phyloP scores from a whole-genome alignment of 805 yeast species.

The Saccharomyces eubayanus region DNA sequence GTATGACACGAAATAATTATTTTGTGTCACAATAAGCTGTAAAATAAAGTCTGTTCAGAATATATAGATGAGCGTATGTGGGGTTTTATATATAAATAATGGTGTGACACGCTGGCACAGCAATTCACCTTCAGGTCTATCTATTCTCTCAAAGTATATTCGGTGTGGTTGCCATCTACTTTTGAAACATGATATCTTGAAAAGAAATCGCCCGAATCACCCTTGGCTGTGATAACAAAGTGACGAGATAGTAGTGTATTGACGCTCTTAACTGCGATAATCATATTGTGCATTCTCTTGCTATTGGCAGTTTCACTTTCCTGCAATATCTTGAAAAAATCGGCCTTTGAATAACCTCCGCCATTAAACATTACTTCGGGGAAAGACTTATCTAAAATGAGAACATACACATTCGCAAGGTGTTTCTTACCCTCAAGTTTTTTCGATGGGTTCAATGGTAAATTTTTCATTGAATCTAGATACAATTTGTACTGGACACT shows the following conservation, averaged over 20 bases:
- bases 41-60: background rate
- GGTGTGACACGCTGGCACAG: background rate
- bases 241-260: constrained; percentile 10
- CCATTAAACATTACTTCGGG: background rate
- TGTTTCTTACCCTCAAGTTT: constrained; percentile 5
- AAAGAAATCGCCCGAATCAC: constrained; percentile 13
- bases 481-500: constrained; percentile 13
- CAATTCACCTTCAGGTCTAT: background rate
- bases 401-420: constrained; percentile 14
- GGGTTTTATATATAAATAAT: background rate
- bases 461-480: background rate
- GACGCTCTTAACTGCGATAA: constrained; percentile 12
- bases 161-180: constrained; percentile 17
- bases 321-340: background rate
- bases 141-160: constrained; percentile 12
- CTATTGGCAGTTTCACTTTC: background rate
- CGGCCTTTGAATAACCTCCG: background rate
- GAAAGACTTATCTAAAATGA: constrained; percentile 5
- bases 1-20: background rate
- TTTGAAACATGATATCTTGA: constrained; percentile 11
- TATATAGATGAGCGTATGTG: background rate
- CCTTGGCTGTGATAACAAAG: constrained; percentile 15
- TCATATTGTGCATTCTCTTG: constrained; percentile 11
- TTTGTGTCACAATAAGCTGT: background rate
- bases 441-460: constrained; percentile 5